Base-by-base conservation (phyloP, 2,329 filamentous ascomycete species). In the Curvularia sp. region DNA sequence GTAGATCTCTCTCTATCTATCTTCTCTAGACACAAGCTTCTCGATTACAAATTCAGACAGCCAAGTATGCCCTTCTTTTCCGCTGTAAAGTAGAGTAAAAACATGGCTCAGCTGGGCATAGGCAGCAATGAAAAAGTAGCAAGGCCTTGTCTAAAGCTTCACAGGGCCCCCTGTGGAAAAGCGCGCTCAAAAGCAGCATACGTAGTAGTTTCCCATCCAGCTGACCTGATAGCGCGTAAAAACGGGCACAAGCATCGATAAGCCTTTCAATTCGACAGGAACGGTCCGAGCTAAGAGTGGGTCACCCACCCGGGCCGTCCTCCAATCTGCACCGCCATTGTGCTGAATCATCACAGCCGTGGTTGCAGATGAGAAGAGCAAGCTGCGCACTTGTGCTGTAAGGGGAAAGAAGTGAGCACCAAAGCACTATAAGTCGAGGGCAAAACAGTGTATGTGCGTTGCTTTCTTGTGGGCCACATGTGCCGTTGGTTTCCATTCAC, bases 301-400 rank as follows among this genome's bases (percentile, higher is more conserved):
- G 28, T 9, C 43, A 21, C 43, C n/a, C 27, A 32, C n/a, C n/a
- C 25, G 15, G 18, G 27, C 28, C 28, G 41, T 25, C 30, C 23
- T 38, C 34, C 47, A 39, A 39, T 39, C 47, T 49, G 23, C 36
- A 52, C 53, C 32, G 48, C 41, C 34, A 19, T 41, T 47, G 39
- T 43, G 53, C 53, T 56, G 53, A 56, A 52, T 52, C 49, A 56
- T 56, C 53, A 13, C 30, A 32, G 25, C 32, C 34, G 32, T 21
- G 19, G 41, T 9, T 28, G 23, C 23, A 21, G 48, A 56, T 56
- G 53, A 56, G 53, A 56, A 56, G 53, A 56, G 53, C 48, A 56
- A 52, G 27, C 42, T 34, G 32, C 25, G 48, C 41, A 41, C 25
- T 46, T 32, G 41, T 6, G 27, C 32, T 23, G 3, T 9, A 52